Evolutionary conservation across 2,329 filamentous ascomycete genomes (phyloP).

Genomic region (Sporothrix phasma): DNA sequence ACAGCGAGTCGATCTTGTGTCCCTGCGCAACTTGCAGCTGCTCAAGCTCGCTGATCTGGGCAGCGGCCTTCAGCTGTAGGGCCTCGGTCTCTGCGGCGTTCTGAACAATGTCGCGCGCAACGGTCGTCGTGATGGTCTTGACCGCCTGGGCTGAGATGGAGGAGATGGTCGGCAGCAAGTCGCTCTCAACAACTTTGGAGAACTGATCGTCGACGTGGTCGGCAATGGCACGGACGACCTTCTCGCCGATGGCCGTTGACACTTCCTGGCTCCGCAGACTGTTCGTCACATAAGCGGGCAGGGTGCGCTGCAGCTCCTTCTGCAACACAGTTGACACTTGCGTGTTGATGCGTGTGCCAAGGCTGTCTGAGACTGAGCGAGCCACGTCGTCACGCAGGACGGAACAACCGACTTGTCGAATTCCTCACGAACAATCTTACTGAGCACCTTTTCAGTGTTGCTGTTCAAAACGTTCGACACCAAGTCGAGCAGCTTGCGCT

Average conservation of each 20-base stretch:
- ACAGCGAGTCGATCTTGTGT: slow-evolving; percentile 64
- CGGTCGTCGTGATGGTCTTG: slow-evolving; percentile 48
- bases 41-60: slow-evolving; percentile 41
- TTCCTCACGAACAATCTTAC: slow-evolving; percentile 64
- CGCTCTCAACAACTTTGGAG: slow-evolving; percentile 47
- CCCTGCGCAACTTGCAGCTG: slow-evolving; percentile 43
- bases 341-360: slow-evolving; percentile 57
- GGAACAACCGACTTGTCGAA: slow-evolving; percentile 71
- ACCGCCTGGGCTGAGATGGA: slow-evolving; percentile 55
- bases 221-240: slow-evolving; percentile 56
- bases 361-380: slow-evolving; percentile 59
- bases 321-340: slow-evolving; percentile 57
- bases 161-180: slow-evolving; percentile 57
- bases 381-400: slow-evolving; percentile 58
- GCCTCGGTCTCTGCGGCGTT: slow-evolving; percentile 30
- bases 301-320: slow-evolving; percentile 58
- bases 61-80: slow-evolving; percentile 51
- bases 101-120: not conserved
- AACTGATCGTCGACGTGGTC: slow-evolving; percentile 62
- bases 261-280: slow-evolving; percentile 66
- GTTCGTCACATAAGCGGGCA: slow-evolving; percentile 58
- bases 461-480: slow-evolving; percentile 51
- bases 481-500: slow-evolving; percentile 45
- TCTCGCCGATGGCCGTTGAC: slow-evolving; percentile 61
- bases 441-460: slow-evolving; percentile 61